Base-by-base conservation (phyloP, 768 basidiomycete genomes). In the Brasilioporus rufonigricans region DNA sequence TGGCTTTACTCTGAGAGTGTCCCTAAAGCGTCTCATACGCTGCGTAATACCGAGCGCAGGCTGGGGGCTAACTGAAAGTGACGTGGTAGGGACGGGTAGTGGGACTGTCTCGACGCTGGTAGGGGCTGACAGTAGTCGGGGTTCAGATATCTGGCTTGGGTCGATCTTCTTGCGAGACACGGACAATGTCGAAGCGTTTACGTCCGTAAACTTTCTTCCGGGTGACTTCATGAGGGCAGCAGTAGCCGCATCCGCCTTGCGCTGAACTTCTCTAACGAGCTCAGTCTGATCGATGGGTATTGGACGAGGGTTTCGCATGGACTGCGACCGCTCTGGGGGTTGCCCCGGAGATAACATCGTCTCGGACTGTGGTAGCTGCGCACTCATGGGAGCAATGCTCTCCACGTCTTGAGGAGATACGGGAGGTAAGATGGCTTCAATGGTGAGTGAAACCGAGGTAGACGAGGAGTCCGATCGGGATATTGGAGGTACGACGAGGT, bases 1-100 rank as follows among this genome's bases (percentile, higher is more conserved):
- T 13, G 73, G 71, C 56, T 79, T 81, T 27, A 82, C 74, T 40
- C 86, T 80, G 53, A 92, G 73, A 0, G 87, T 86, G 48, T 88
- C 81, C 49, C 85, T 78, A 45, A 93, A 71, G 64, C 80, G 85
- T 70, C 82, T 86, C 75, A 93, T 83, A 23, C 89, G 83, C 38
- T 84, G 82, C 43, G 87, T 85, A 55, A 92, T 79, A 61, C 73
- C 75, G 35, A 78, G 65, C 50, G 78, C 80, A 27, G 79, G 66
- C 39, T 75, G 67, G 13, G 74, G 71, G 53, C 73, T 71, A 23
- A 60, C 45, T 31, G 62, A 50, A 19, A 62, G 59, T 23, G 81
- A 75, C 12, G 80, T 73, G 6, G 53, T 55, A 21, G 57, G 52
- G 26, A 44, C 55, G 31, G 79, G 81, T 40, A 86, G 73, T 39